A percentile compares a stretch with the other conserved stretches of the same genome.
These are phyloP conservation scores for Brassica rapa DNA, from an alignment of 345 rosid genomes.

Conservation along the genomic window DNA sequence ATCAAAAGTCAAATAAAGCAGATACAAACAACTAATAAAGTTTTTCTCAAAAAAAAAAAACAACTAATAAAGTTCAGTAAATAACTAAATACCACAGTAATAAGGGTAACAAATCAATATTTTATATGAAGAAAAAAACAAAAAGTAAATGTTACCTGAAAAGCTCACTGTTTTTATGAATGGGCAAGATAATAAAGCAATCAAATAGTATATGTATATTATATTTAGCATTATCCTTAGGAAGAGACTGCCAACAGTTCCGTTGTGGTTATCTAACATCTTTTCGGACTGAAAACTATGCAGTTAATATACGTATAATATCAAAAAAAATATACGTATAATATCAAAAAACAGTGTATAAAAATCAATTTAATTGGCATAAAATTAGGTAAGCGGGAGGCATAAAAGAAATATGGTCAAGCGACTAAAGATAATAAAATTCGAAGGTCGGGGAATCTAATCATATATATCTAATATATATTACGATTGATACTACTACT, in stretches of 20 bases:
- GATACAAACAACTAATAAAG: background rate
- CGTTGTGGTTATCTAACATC: background rate
- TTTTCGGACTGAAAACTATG: background rate
- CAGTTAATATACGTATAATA: background rate
- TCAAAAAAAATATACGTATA: background rate
- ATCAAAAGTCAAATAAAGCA: constrained; percentile 28
- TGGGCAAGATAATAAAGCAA: background rate
- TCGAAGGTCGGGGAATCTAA: constrained; percentile 17
- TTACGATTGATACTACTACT: constrained; percentile 19
- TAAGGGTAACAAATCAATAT: background rate
- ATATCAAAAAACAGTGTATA: background rate
- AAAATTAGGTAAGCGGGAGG: background rate
- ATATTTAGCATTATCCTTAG: background rate
- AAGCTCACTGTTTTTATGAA: background rate
- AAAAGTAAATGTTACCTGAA: background rate
- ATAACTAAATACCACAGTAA: background rate
- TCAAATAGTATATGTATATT: background rate
- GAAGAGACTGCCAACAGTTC: constrained; percentile 17
- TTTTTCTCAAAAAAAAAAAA: no score
- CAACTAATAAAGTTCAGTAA: constrained; percentile 2
- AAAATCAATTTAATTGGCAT: background rate
- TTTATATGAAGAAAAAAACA: background rate
- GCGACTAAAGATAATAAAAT: background rate
- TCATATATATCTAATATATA: background rate
- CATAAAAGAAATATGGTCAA: background rate